These are phyloP conservation scores for Scheffersomyces titani DNA, from an alignment of 1,139 yeast species.

Conservation along the genomic window DNA sequence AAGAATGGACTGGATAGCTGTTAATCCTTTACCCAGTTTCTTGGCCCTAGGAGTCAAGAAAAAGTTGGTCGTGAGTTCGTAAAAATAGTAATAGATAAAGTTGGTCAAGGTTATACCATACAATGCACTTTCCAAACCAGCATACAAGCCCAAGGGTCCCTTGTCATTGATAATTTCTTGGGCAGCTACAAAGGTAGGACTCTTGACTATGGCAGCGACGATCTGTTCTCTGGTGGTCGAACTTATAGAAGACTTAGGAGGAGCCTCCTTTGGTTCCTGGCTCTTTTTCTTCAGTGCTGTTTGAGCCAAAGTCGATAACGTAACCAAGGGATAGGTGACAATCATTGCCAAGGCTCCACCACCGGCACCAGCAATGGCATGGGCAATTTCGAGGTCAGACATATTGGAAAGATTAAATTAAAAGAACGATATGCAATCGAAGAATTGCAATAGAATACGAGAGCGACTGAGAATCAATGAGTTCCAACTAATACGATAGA, in stretches of 20 bases:
- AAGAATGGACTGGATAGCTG: slow-evolving; percentile 70
- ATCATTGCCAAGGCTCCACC: slow-evolving; percentile 90
- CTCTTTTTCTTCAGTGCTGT: slow-evolving; percentile 52
- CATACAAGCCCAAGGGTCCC: slow-evolving; percentile 72
- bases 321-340: slow-evolving; percentile 82
- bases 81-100: slow-evolving; percentile 87
- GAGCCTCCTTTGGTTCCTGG: slow-evolving; percentile 13
- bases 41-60: slow-evolving; percentile 42
- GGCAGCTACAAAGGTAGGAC: slow-evolving; percentile 35
- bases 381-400: slow-evolving; percentile 64
- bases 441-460: neutral
- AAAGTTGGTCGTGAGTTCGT: slow-evolving; percentile 66
- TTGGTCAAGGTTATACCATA: slow-evolving; percentile 86
- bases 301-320: slow-evolving; percentile 83
- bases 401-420: slow-evolving; percentile 11
- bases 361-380: slow-evolving; percentile 90
- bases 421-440: no score
- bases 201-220: slow-evolving; percentile 18
- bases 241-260: slow-evolving; percentile 8
- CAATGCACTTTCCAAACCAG: slow-evolving; percentile 86
- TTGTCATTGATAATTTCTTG: slow-evolving; percentile 56
- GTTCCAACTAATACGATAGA: neutral
- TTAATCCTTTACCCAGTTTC: slow-evolving; percentile 38
- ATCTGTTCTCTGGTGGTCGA: slow-evolving; percentile 20
- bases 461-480: neutral